Conservation (phyloP, 495 filamentous ascomycete species). For the Cercophora newfieldiana region DNA sequence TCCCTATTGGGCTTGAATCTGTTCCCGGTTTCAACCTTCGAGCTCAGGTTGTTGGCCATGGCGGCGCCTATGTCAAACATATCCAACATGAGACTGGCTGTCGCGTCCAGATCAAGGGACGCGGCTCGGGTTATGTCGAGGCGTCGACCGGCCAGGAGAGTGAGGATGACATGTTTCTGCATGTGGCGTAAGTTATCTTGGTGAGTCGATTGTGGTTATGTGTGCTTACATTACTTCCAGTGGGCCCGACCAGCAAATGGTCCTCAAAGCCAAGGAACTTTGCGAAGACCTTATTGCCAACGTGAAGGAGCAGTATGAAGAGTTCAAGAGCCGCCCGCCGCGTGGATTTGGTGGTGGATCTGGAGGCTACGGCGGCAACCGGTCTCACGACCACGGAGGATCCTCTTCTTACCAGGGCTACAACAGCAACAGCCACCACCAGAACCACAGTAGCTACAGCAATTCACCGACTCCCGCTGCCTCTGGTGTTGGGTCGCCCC, state of each 20-base stretch:
- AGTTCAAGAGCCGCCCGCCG: slow-evolving; percentile 82
- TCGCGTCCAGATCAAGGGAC: slow-evolving; percentile 96
- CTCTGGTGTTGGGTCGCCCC: slow-evolving; percentile 35
- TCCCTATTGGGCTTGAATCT: slow-evolving; percentile 85
- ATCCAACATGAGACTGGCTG: slow-evolving; percentile 94
- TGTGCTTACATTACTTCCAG: slow-evolving; percentile 51
- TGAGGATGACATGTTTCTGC: slow-evolving; percentile 92
- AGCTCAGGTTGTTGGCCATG: slow-evolving; percentile 91
- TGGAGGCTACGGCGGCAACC: slow-evolving; percentile 36
- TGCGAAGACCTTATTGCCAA: slow-evolving; percentile 83
- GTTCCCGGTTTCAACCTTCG: slow-evolving; percentile 95
- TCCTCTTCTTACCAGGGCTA: slow-evolving; percentile 43
- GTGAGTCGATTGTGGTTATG: not conserved
- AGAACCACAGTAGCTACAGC: slow-evolving; percentile 41
- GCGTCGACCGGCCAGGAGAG: slow-evolving; percentile 79
- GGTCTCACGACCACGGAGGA: slow-evolving; percentile 32
- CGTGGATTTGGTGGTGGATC: slow-evolving; percentile 55
- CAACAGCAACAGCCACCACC: slow-evolving; percentile 38
- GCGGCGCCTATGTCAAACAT: slow-evolving; percentile 92
- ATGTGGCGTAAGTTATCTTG: slow-evolving; percentile 75
- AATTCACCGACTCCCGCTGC: slow-evolving; percentile 40
- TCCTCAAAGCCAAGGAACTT: slow-evolving; percentile 82
- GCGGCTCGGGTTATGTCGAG: slow-evolving; percentile 94
- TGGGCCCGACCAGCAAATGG: slow-evolving; percentile 81
- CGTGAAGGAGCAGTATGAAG: slow-evolving; percentile 82